phyloP scores from a whole-genome alignment of 495 filamentous ascomycete species.

The Aspergillus affinis region DNA sequence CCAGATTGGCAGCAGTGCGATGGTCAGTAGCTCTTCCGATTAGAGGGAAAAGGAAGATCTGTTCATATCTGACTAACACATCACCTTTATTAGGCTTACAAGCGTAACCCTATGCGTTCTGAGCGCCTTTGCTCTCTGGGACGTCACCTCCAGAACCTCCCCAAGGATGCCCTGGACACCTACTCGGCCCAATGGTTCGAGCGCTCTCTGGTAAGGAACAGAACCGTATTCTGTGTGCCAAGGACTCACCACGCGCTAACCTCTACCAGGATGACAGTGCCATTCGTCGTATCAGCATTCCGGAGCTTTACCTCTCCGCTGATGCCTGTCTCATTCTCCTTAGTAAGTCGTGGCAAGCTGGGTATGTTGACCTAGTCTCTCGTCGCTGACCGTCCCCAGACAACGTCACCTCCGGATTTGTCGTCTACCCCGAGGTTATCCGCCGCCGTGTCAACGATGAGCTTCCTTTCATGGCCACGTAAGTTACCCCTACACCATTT shows the following conservation, averaged over 20 bases:
- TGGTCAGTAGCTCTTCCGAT: constrained; percentile 34
- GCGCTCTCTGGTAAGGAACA: constrained; percentile 49
- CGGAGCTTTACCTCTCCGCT: constrained; percentile 78
- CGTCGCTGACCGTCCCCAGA: constrained; percentile 36
- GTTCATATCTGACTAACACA: constrained; percentile 20
- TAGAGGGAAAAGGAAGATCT: background rate
- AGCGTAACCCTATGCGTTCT: constrained; percentile 86
- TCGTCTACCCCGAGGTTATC: constrained; percentile 84
- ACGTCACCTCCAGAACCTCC: constrained; percentile 63
- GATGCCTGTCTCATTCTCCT: constrained; percentile 79
- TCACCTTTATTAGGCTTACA: constrained; percentile 65
- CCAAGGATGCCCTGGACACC: constrained; percentile 70
- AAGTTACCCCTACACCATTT: constrained; percentile 21
- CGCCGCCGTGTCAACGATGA: constrained; percentile 67
- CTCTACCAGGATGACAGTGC: constrained; percentile 53
- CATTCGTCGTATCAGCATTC: constrained; percentile 69
- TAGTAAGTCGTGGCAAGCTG: constrained; percentile 28
- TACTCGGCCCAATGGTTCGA: constrained; percentile 86
- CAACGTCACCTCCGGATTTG: constrained; percentile 79
- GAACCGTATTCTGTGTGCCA: constrained; percentile 11
- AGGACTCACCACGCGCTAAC: constrained; percentile 12
- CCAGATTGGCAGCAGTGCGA: constrained; percentile 54
- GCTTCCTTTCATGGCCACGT: constrained; percentile 88
- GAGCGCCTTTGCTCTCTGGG: constrained; percentile 82
- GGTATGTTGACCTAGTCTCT: background rate